Evolutionary conservation across 1,284 basidiomycete species (phyloP).

Genomic region (Papiliotrema flavescens): DNA sequence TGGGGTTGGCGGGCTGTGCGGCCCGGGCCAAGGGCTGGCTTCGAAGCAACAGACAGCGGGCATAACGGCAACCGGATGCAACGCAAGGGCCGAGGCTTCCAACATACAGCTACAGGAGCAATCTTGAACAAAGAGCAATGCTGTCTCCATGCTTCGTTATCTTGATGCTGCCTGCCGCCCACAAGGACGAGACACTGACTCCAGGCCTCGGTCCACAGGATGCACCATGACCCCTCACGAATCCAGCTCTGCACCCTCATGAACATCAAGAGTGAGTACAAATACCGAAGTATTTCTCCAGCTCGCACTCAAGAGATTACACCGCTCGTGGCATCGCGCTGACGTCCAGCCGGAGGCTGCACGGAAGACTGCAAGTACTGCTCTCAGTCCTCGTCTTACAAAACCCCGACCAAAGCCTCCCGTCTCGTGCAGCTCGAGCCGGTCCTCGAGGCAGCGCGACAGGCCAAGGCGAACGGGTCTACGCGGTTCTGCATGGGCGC

Average conservation of each 20-base stretch:
- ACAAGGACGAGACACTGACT: constrained; percentile 2
- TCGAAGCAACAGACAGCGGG: no score
- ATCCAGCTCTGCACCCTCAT: constrained; percentile 96
- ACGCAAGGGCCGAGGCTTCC: no score
- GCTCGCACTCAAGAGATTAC: neutral
- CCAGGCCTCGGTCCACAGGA: constrained; percentile 66
- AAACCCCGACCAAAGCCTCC: constrained; percentile 83
- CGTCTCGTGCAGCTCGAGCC: constrained; percentile 87
- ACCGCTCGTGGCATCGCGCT: neutral
- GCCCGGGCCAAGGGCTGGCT: no score
- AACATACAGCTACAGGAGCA: no score
- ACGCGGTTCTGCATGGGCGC: constrained; percentile 99
- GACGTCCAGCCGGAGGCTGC: constrained; percentile 75
- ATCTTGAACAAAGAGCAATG: no score
- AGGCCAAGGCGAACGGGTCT: constrained; percentile 92
- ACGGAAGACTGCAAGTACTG: constrained; percentile 98
- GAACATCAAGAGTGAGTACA: constrained; percentile 93
- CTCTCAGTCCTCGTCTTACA: constrained; percentile 90
- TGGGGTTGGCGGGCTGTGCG: no score
- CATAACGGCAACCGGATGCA: no score
- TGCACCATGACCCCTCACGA: constrained; percentile 80
- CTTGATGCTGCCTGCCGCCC: no score
- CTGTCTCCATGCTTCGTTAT: no score
- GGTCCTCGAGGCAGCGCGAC: constrained; percentile 82
- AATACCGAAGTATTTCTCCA: constrained; percentile 24